Percentiles rank a stretch among this genome's conserved stretches.
phyloP scores from a whole-genome alignment of 805 yeast genomes.

The Candida tallmaniae region DNA sequence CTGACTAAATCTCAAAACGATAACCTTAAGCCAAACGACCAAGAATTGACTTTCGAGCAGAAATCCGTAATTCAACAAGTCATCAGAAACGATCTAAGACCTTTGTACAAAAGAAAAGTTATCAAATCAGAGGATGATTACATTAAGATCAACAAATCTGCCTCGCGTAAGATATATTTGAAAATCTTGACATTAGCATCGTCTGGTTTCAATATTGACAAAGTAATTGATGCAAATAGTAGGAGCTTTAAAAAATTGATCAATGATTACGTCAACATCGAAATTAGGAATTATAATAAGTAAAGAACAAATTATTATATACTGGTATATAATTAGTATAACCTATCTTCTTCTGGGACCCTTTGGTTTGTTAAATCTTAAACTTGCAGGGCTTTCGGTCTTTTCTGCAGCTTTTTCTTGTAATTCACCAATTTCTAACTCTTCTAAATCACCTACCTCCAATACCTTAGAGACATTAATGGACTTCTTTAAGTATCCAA shows the following conservation, averaged over 20 bases:
- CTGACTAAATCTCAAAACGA: constrained; percentile 3
- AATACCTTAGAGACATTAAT: constrained; percentile 43
- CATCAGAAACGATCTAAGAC: constrained; percentile 50
- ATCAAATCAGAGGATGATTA: constrained; percentile 38
- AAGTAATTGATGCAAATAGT: constrained; percentile 16
- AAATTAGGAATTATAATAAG: constrained; percentile 7
- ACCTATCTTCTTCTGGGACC: constrained; percentile 56
- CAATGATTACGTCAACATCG: constrained; percentile 19
- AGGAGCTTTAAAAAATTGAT: constrained; percentile 18
- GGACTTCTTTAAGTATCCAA: constrained; percentile 42
- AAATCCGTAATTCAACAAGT: constrained; percentile 54
- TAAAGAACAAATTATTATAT: not conserved
- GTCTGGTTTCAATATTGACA: constrained; percentile 9
- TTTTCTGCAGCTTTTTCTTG: constrained; percentile 13
- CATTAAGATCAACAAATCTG: constrained; percentile 56
- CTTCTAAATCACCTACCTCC: constrained; percentile 73
- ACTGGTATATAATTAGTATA: not conserved
- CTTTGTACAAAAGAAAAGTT: constrained; percentile 34
- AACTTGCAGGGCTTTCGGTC: constrained; percentile 12
- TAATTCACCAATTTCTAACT: constrained; percentile 54
- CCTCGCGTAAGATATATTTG: constrained; percentile 57
- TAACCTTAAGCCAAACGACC: too few relatives aligned
- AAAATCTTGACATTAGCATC: constrained; percentile 17
- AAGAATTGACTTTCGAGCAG: constrained; percentile 32
- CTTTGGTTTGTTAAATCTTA: constrained; percentile 54